Conservation (phyloP, 1,139 yeast genomes). For the Diutina siamensis region DNA sequence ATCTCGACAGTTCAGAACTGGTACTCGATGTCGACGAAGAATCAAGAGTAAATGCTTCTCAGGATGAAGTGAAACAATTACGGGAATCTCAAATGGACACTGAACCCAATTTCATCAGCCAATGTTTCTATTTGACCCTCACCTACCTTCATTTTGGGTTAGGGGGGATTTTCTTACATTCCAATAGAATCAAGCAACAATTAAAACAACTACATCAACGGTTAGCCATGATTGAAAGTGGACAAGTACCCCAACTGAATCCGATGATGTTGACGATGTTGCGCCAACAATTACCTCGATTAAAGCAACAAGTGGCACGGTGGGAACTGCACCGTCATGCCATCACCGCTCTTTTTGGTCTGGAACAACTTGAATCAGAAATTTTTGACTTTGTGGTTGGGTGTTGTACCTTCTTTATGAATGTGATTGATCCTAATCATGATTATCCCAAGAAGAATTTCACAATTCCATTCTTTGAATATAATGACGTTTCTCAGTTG, state of each 20-base stretch:
- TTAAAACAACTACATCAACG: background rate
- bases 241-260: background rate
- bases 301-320: constrained; percentile 34
- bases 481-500: constrained; percentile 33
- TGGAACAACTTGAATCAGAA: constrained; percentile 45
- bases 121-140: constrained; percentile 70
- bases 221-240: background rate
- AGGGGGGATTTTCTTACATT: constrained; percentile 60
- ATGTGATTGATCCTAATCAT: constrained; percentile 63
- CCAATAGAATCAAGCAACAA: constrained; percentile 41
- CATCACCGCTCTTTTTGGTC: constrained; percentile 47
- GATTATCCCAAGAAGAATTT: constrained; percentile 44
- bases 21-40: constrained; percentile 65
- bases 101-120: constrained; percentile 64
- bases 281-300: background rate
- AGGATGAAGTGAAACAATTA: constrained; percentile 53
- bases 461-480: constrained; percentile 56
- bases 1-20: constrained; percentile 38
- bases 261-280: constrained; percentile 3
- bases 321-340: constrained; percentile 40
- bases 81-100: constrained; percentile 21
- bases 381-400: constrained; percentile 72
- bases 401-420: constrained; percentile 56
- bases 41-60: constrained; percentile 70
- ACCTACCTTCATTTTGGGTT: constrained; percentile 82